Conservation (phyloP, 2,329 filamentous ascomycete species). For the Apiospora rasikravindrae region DNA sequence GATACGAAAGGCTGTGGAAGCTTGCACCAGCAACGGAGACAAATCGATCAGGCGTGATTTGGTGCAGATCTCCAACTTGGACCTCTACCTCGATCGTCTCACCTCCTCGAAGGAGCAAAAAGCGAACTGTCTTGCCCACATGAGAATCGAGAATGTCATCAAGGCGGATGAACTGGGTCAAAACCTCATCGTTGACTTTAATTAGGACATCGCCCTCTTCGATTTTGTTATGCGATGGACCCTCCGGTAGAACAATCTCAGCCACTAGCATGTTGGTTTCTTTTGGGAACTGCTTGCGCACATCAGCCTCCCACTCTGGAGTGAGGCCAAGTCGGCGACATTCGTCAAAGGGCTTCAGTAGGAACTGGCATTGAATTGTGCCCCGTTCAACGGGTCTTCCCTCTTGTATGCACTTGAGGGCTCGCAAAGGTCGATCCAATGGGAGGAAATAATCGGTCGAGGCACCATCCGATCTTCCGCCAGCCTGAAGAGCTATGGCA, state of each 20-base stretch:
- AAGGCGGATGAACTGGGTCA: slow-evolving; percentile 90
- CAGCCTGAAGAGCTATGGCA: slow-evolving; percentile 91
- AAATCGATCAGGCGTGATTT: slow-evolving; percentile 94
- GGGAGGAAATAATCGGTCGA: slow-evolving; percentile 98
- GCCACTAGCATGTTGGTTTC: slow-evolving; percentile 98
- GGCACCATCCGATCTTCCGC: slow-evolving; percentile 90
- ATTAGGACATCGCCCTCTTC: slow-evolving; percentile 94
- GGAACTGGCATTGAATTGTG: slow-evolving; percentile 97
- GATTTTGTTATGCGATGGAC: slow-evolving; percentile 84
- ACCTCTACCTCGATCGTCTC: slow-evolving; percentile 86
- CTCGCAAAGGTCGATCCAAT: slow-evolving; percentile 85
- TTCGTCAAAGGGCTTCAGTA: slow-evolving; percentile 97
- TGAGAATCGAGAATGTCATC: slow-evolving; percentile 91
- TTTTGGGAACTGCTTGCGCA: slow-evolving; percentile 83
- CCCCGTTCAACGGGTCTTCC: slow-evolving; percentile 80
- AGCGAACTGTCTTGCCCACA: slow-evolving; percentile 77
- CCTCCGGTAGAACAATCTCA: slow-evolving; percentile 90
- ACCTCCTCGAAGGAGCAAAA: slow-evolving; percentile 88
- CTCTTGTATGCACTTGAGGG: slow-evolving; percentile 82
- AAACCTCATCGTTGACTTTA: slow-evolving; percentile 89
- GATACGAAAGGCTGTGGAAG: slow-evolving; percentile 96
- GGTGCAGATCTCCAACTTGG: slow-evolving; percentile 85
- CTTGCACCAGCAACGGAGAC: slow-evolving; percentile 92
- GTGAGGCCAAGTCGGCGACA: slow-evolving; percentile 87
- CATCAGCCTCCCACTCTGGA: slow-evolving; percentile 82